Evolutionary conservation across 2,329 filamentous ascomycete species (phyloP), one percentile per base, ranked within the genome.

Genomic region (Geosmithia putterillii): DNA sequence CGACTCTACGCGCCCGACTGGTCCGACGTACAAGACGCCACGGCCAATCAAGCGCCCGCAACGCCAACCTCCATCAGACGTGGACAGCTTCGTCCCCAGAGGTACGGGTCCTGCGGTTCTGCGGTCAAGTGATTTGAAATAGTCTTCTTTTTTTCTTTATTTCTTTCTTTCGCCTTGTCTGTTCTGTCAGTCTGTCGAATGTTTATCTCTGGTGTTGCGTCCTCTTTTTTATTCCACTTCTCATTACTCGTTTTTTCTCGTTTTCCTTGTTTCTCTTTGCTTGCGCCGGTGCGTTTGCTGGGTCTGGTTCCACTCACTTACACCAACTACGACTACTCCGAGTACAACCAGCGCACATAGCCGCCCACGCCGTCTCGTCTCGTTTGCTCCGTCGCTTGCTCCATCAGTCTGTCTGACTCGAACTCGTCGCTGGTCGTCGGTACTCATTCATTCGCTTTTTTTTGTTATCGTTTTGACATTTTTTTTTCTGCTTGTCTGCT

Each of bases 1-100:
- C n/a, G n/a, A n/a, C 38, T 18, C 43, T 44, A 41, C 43, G 40
- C 40, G 43, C 43, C 28, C 43, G 43, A 44, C 38, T 44, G 43
- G 43, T 32, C 39, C n/a, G 43, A 25, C 25, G 38, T 25, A 12
- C 15, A 37, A 23, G 18, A 38, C 32, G 9, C 19, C 28, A 22
- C 40, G 32, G 38, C 43, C 43, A 37, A 44, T 44, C 38, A 44
- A 19, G 22, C 22, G 18, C n/a, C 19, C 28, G 12, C 17, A 36
- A 14, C 18, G 4, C 43, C 10, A n/a, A 44, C 43, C 43, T 44
- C 38, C 43, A 44, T 44, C 43, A 44, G 38, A 44, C 43, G 37
- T 21, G 37, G 43, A 38, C 43, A 41, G 5, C 6, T 12, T 32
- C 15, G 28, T 12, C 15, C 28, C 28, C 23, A 25, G 23, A 32